phyloP scores from a whole-genome alignment of 495 filamentous ascomycete genomes.

The Entonaema liquescens region DNA sequence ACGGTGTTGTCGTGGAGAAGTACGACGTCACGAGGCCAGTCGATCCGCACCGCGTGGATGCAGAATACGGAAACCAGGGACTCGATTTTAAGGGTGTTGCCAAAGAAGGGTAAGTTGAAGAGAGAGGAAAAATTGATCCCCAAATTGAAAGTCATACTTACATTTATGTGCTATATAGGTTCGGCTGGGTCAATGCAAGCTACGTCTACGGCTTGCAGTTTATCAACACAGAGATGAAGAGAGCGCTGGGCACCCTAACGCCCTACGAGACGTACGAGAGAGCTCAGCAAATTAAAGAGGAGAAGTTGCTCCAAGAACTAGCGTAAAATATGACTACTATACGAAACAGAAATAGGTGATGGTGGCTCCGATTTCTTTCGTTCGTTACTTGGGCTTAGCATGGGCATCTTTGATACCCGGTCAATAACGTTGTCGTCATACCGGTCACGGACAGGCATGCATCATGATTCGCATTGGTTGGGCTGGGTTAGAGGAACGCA shows the following conservation, averaged over 20 bases:
- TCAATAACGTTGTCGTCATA: background rate
- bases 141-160: slow-evolving; percentile 40
- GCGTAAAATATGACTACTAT: background rate
- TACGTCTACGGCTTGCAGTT: slow-evolving; percentile 90
- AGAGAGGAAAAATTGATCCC: too few relatives aligned
- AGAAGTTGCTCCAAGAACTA: slow-evolving; percentile 54
- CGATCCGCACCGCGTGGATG: slow-evolving; percentile 90
- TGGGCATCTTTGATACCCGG: slow-evolving; percentile 4
- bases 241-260: slow-evolving; percentile 84
- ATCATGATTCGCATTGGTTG: slow-evolving; percentile 1
- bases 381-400: background rate
- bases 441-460: background rate
- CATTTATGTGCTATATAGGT: slow-evolving; percentile 61
- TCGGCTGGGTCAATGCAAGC: slow-evolving; percentile 98
- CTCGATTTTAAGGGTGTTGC: slow-evolving; percentile 92
- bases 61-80: slow-evolving; percentile 98
- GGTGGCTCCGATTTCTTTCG: slow-evolving; percentile 1
- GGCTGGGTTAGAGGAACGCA: slow-evolving; percentile 5
- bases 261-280: slow-evolving; percentile 78
- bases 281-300: slow-evolving; percentile 56
- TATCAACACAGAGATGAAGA: slow-evolving; percentile 81
- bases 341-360: background rate
- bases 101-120: slow-evolving; percentile 84
- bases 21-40: slow-evolving; percentile 93
- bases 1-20: slow-evolving; percentile 97